A percentile compares a stretch with the other conserved stretches of the same genome.
These are phyloP conservation scores for Tolypocladium pustulatum DNA, from an alignment of 2,329 filamentous ascomycete genomes.

Conservation along the genomic window DNA sequence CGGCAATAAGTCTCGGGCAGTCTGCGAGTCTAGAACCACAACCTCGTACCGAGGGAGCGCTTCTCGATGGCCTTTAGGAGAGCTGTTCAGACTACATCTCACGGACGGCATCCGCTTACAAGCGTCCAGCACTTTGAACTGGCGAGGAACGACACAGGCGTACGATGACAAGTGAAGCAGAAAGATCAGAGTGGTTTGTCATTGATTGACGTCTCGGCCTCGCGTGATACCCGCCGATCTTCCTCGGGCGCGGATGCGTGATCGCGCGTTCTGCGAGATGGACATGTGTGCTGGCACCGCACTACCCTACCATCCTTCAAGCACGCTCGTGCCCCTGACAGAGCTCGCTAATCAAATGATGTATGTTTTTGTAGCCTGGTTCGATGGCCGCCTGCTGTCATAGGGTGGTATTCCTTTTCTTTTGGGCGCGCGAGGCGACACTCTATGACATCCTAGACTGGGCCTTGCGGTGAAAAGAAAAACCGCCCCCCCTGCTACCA, in stretches of 20 bases:
- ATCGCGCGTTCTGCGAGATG: background rate
- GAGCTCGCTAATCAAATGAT: background rate
- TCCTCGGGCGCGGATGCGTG: background rate
- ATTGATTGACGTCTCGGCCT: background rate
- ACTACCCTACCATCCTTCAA: too few relatives aligned
- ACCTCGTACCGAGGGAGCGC: background rate
- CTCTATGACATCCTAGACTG: background rate
- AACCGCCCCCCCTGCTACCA: too few relatives aligned
- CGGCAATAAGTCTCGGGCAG: background rate
- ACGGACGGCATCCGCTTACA: background rate
- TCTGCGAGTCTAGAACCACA: background rate
- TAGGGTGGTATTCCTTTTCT: background rate
- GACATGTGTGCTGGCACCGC: background rate
- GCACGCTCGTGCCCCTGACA: background rate
- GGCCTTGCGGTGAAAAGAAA: too few relatives aligned
- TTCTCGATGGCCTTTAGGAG: too few relatives aligned
- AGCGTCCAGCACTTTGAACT: background rate
- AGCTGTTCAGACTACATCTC: too few relatives aligned
- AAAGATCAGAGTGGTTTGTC: background rate
- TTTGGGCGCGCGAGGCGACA: background rate
- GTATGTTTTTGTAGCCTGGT: background rate
- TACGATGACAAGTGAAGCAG: background rate
- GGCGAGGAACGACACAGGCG: too few relatives aligned
- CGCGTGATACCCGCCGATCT: background rate
- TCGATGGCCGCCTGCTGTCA: background rate